These are phyloP conservation scores for Ascochyta koolunga DNA, from an alignment of 2,329 filamentous ascomycete species.

Conservation along the genomic window DNA sequence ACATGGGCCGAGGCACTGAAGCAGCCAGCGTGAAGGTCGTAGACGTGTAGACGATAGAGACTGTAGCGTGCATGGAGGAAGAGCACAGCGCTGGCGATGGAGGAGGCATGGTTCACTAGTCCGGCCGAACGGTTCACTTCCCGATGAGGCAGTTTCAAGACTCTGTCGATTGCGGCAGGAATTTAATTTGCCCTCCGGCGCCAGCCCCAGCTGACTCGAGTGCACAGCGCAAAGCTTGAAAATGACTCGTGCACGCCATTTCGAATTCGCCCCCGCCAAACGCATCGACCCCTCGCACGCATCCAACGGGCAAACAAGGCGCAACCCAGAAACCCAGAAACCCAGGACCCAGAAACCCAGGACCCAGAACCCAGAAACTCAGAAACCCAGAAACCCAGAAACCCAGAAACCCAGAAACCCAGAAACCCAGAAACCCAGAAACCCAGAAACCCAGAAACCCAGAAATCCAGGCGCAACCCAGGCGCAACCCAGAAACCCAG, in stretches of 20 bases:
- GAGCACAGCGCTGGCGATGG: no score
- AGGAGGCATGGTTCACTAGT: no score
- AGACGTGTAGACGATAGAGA: no score
- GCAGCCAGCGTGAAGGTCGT: not conserved
- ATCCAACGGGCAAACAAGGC: conserved; percentile 1
- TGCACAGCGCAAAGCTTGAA: not conserved
- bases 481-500: not conserved
- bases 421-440: no score
- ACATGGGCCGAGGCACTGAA: conserved; percentile 5
- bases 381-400: no score
- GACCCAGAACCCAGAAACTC: no score
- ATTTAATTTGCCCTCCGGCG: conserved; percentile 4
- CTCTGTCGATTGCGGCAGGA: not conserved
- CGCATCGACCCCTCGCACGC: not conserved
- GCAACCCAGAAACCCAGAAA: not conserved
- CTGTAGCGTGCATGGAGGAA: no score
- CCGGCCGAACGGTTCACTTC: not conserved
- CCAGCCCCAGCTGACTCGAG: conserved; percentile 1
- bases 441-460: no score
- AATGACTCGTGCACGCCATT: conserved; percentile 13
- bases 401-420: no score
- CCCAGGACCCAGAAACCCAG: no score
- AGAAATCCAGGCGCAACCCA: no score
- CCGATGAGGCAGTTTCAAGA: not conserved
- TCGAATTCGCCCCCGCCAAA: conserved; percentile 13